Conservation (phyloP, 2,329 filamentous ascomycete genomes). For the Talaromyces sp. region DNA sequence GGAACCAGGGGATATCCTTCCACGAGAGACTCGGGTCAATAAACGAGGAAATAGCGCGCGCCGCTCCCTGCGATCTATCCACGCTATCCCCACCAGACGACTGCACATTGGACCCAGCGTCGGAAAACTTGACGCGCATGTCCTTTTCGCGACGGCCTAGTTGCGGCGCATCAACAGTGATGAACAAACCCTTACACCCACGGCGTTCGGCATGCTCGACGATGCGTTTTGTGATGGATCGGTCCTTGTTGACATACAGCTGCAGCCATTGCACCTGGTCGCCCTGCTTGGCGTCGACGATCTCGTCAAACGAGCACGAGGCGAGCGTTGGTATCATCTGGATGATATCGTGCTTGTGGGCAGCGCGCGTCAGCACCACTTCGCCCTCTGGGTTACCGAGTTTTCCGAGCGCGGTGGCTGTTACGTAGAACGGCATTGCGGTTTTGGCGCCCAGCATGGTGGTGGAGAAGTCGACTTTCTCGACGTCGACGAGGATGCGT, state of each 20-base stretch:
- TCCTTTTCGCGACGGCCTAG: conserved; percentile 94
- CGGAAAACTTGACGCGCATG: conserved; percentile 89
- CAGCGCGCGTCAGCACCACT: conserved; percentile 79
- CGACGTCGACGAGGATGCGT: conserved; percentile 81
- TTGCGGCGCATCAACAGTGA: conserved; percentile 96
- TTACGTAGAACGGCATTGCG: conserved; percentile 90
- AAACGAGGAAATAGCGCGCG: conserved; percentile 90
- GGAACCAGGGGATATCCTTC: conserved; percentile 93
- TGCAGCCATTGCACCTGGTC: conserved; percentile 95
- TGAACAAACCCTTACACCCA: conserved; percentile 93
- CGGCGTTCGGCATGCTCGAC: conserved; percentile 86
- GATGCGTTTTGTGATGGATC: conserved; percentile 82
- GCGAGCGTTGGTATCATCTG: conserved; percentile 99
- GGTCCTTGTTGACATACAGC: conserved; percentile 95
- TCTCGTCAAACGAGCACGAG: conserved; percentile 96
- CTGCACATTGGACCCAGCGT: conserved; percentile 80
- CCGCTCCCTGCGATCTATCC: conserved; percentile 86
- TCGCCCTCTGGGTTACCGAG: conserved; percentile 92
- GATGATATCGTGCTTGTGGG: conserved; percentile 80
- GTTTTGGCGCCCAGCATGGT: conserved; percentile 89
- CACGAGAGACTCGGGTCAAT: conserved; percentile 93
- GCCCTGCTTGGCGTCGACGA: conserved; percentile 74
- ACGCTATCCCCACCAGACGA: conserved; percentile 57
- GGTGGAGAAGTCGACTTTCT: conserved; percentile 78
- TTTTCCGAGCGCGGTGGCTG: conserved; percentile 91